Conservation (phyloP, 768 basidiomycete genomes). For the Kwoniella europaea region DNA sequence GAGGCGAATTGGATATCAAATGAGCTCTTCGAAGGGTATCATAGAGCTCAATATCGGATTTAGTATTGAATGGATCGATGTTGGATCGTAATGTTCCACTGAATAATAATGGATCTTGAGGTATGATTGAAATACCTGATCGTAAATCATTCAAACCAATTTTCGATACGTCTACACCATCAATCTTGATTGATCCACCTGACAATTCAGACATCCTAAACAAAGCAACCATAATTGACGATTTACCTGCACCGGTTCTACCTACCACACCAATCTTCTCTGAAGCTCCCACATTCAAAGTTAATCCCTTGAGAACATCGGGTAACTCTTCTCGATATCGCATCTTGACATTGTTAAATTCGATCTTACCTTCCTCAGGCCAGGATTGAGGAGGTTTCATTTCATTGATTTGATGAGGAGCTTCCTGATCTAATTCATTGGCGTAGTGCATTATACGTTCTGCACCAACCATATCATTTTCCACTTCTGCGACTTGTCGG, state of each 20-base stretch:
- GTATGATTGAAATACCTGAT: slow-evolving; percentile 65
- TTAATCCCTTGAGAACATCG: slow-evolving; percentile 79
- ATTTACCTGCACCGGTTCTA: slow-evolving; percentile 78
- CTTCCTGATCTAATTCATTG: slow-evolving; percentile 78
- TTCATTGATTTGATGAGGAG: slow-evolving; percentile 70
- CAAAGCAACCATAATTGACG: slow-evolving; percentile 84
- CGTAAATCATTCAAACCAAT: slow-evolving; percentile 75
- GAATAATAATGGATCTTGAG: slow-evolving; percentile 69
- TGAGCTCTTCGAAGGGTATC: slow-evolving; percentile 85
- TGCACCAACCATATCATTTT: slow-evolving; percentile 82
- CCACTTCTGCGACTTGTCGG: slow-evolving; percentile 67
- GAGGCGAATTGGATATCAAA: slow-evolving; percentile 57
- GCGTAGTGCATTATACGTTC: slow-evolving; percentile 73
- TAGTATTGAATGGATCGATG: slow-evolving; percentile 82
- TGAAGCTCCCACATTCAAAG: slow-evolving; percentile 70
- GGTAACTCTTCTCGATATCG: slow-evolving; percentile 88
- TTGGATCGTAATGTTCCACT: slow-evolving; percentile 69
- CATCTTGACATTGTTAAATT: slow-evolving; percentile 76
- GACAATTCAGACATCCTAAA: slow-evolving; percentile 81
- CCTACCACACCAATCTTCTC: slow-evolving; percentile 95
- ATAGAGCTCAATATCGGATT: slow-evolving; percentile 82
- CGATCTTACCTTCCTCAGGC: slow-evolving; percentile 75
- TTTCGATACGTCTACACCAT: slow-evolving; percentile 80
- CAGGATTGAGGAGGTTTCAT: slow-evolving; percentile 68
- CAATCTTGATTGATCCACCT: slow-evolving; percentile 75